Conservation (phyloP, 805 yeast species). For the Phaffomyces thermotolerans region DNA sequence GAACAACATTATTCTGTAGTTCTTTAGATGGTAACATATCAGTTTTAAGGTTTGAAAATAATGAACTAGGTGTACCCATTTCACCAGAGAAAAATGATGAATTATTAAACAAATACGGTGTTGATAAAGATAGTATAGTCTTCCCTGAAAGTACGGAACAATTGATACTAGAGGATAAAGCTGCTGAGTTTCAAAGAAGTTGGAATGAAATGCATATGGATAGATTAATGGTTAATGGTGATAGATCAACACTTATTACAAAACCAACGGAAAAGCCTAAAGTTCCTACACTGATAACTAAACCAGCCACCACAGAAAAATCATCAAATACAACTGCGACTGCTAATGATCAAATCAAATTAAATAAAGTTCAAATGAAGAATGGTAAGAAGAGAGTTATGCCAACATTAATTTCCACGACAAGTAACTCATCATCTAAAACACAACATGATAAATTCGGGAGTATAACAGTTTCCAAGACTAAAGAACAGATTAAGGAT, state of each 20-base stretch:
- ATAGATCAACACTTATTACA: slow-evolving; percentile 10
- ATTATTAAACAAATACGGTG: slow-evolving; percentile 78
- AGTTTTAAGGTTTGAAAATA: slow-evolving; percentile 51
- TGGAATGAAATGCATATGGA: slow-evolving; percentile 32
- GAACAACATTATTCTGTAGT: slow-evolving; percentile 62
- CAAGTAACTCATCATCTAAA: slow-evolving; percentile 17
- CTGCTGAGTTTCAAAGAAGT: slow-evolving; percentile 31
- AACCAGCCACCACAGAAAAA: background rate
- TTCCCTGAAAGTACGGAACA: slow-evolving; percentile 87
- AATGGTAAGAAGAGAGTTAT: slow-evolving; percentile 73
- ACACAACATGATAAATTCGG: slow-evolving; percentile 11
- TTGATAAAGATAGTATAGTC: slow-evolving; percentile 73
- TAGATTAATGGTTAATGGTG: slow-evolving; percentile 29
- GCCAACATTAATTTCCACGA: slow-evolving; percentile 54
- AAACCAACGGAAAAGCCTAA: slow-evolving; percentile 1
- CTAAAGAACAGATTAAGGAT: slow-evolving; percentile 7
- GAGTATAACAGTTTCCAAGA: slow-evolving; percentile 9
- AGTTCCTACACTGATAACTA: background rate
- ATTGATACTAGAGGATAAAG: slow-evolving; percentile 60
- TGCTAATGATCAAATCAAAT: slow-evolving; percentile 10
- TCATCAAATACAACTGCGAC: background rate
- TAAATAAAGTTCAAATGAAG: slow-evolving; percentile 53
- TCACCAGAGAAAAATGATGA: slow-evolving; percentile 61
- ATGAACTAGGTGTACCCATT: slow-evolving; percentile 56
- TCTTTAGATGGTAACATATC: slow-evolving; percentile 83